phyloP scores from a whole-genome alignment of 805 yeast genomes.

The Candida yuanshanica region DNA sequence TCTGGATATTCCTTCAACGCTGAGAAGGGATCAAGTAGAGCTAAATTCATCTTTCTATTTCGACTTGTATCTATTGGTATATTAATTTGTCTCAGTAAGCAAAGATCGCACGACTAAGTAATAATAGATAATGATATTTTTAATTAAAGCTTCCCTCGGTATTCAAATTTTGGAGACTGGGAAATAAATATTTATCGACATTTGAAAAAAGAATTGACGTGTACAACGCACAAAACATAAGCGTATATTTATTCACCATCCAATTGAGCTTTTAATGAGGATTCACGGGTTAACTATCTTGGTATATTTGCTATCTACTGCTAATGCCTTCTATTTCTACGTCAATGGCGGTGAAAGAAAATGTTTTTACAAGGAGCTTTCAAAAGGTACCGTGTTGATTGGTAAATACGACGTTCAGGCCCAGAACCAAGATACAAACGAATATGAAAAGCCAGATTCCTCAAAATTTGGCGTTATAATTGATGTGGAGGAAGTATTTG shows the following conservation, averaged over 20 bases:
- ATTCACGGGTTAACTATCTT: neutral
- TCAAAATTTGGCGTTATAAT: neutral
- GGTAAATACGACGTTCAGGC: slow-evolving; percentile 73
- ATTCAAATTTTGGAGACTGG: too few relatives aligned
- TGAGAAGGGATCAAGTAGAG: slow-evolving; percentile 84
- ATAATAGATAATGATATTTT: too few relatives aligned
- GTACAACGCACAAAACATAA: neutral
- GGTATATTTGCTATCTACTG: neutral
- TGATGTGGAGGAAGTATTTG: slow-evolving; percentile 54
- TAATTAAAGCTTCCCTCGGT: too few relatives aligned
- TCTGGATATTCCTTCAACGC: slow-evolving; percentile 92
- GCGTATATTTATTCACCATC: too few relatives aligned
- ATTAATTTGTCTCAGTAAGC: too few relatives aligned
- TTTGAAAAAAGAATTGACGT: too few relatives aligned
- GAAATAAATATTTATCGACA: too few relatives aligned
- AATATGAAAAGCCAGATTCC: neutral
- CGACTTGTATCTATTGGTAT: too few relatives aligned
- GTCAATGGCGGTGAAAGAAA: slow-evolving; percentile 66
- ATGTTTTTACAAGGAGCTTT: slow-evolving; percentile 82
- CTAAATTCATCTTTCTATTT: slow-evolving; percentile 64
- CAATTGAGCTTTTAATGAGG: neutral
- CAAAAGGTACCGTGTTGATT: slow-evolving; percentile 71
- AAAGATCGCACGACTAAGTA: too few relatives aligned
- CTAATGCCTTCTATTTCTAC: slow-evolving; percentile 58
- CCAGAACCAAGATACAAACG: slow-evolving; percentile 17